A percentile compares a stretch with the other conserved stretches of the same genome.
Evolutionary conservation across 2,329 filamentous ascomycete species (phyloP).

Genomic region (Chaetomiaceae sp.): DNA sequence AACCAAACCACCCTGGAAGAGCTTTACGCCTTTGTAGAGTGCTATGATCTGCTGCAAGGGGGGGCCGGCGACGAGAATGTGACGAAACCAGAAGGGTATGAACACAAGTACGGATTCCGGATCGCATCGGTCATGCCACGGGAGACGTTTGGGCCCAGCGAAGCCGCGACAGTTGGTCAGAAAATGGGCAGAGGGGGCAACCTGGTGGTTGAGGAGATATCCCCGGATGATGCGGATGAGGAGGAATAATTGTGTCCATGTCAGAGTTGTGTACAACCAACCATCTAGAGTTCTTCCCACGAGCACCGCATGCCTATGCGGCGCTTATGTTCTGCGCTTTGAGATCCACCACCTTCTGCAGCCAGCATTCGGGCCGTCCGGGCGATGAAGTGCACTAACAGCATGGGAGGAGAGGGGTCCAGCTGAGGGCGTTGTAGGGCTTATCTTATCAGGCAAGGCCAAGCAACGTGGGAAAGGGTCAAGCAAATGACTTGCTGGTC

Average conservation of each 20-base stretch:
- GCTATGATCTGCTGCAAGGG: conserved; percentile 62
- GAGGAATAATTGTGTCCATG: conserved; percentile 2
- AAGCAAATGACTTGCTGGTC: neutral
- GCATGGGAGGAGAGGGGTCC: too few relatives aligned
- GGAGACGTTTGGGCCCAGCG: conserved; percentile 68
- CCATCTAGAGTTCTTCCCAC: neutral
- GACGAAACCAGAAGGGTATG: conserved; percentile 61
- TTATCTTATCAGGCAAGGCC: conserved; percentile 4
- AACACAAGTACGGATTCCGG: conserved; percentile 79
- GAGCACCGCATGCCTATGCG: neutral
- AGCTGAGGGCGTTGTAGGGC: too few relatives aligned
- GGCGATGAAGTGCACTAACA: too few relatives aligned
- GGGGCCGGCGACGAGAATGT: conserved; percentile 34
- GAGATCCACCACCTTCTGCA: neutral
- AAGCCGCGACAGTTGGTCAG: conserved; percentile 61
- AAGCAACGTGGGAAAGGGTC: too few relatives aligned
- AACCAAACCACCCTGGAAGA: conserved; percentile 73
- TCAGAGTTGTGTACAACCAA: neutral
- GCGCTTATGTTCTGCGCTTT: neutral
- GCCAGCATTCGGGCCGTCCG: too few relatives aligned
- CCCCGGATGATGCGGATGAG: conserved; percentile 34
- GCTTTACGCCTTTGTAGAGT: conserved; percentile 94
- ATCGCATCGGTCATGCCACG: conserved; percentile 84
- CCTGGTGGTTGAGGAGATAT: conserved; percentile 72
- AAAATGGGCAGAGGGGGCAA: conserved; percentile 80